These are phyloP conservation scores for Colletotrichum lentis DNA, from an alignment of 2,329 filamentous ascomycete species.

Conservation along the genomic window DNA sequence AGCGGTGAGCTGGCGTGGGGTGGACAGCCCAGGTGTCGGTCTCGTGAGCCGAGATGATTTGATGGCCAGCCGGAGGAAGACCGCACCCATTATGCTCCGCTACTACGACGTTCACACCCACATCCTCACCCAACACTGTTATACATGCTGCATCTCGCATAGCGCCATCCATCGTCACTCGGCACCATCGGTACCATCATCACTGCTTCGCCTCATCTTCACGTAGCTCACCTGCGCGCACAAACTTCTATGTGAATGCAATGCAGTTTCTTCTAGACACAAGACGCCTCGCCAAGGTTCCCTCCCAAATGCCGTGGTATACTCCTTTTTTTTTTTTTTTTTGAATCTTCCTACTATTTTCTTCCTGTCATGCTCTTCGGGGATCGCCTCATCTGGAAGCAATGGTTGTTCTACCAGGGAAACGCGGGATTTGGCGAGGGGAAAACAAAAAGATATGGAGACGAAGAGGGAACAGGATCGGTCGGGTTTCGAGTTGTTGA, in stretches of 20 bases:
- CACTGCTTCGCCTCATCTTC: no score
- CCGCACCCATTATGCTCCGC: not conserved
- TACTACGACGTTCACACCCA: no score
- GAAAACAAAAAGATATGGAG: not conserved
- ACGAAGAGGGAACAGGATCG: not conserved
- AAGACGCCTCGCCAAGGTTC: conserved; percentile 33
- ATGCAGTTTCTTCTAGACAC: conserved; percentile 32
- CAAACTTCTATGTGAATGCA: not conserved
- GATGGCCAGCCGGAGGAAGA: not conserved
- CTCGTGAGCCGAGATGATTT: not conserved
- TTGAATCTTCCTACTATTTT: conserved; percentile 13
- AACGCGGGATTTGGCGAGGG: not conserved
- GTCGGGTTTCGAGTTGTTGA: conserved; percentile 20
- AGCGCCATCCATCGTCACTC: not conserved
- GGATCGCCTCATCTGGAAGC: conserved; percentile 30
- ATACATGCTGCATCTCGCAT: not conserved
- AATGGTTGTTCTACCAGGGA: conserved; percentile 10
- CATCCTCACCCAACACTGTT: no score
- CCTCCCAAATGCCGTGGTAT: conserved; percentile 23
- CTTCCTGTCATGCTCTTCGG: conserved; percentile 11
- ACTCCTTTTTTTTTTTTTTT: conserved; percentile 10
- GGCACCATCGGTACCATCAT: not conserved
- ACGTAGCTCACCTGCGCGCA: not conserved
- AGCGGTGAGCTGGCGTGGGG: not conserved
- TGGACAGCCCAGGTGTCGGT: not conserved